These are phyloP conservation scores for Chlamydomonas incerta DNA, from an alignment of 139 green algal genomes.

Conservation along the genomic window DNA sequence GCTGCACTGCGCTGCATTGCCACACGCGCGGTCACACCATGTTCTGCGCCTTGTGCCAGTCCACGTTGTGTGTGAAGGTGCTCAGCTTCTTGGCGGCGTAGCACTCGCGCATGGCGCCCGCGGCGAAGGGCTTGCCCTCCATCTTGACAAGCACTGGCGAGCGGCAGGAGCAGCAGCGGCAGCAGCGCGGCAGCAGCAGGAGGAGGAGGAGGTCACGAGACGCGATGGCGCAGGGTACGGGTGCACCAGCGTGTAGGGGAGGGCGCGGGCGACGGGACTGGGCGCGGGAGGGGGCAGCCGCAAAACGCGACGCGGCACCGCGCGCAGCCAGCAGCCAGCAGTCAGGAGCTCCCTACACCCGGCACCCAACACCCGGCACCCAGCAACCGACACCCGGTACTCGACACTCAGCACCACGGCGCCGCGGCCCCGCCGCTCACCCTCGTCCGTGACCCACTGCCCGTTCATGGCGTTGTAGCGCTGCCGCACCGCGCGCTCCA, in stretches of 20 bases:
- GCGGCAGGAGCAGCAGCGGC: no score
- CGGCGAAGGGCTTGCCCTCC: slow-evolving; percentile 64
- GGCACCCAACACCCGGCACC: not conserved
- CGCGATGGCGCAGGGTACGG: no score
- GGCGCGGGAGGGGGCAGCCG: not conserved
- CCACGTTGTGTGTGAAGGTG: slow-evolving; percentile 50
- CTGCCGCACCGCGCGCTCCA: slow-evolving; percentile 50
- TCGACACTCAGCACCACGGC: not conserved
- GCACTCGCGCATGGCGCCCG: slow-evolving; percentile 71
- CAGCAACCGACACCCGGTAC: no score
- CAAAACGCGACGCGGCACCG: no score
- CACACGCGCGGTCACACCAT: slow-evolving; percentile 12
- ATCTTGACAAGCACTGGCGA: slow-evolving; percentile 63
- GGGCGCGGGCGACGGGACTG: not conserved
- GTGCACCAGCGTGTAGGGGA: no score
- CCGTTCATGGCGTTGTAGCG: slow-evolving; percentile 48
- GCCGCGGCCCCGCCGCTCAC: no score
- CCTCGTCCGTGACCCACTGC: slow-evolving; percentile 53
- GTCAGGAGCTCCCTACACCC: no score
- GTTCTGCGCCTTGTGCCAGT: slow-evolving; percentile 42
- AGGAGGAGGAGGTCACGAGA: not conserved
- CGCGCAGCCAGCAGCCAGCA: no score
- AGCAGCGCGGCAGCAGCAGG: no score
- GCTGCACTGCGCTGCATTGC: no score
- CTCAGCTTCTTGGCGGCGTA: slow-evolving; percentile 66